Base-by-base conservation (phyloP, 164 flowering plant species). In the Vitis riparia region DNA sequence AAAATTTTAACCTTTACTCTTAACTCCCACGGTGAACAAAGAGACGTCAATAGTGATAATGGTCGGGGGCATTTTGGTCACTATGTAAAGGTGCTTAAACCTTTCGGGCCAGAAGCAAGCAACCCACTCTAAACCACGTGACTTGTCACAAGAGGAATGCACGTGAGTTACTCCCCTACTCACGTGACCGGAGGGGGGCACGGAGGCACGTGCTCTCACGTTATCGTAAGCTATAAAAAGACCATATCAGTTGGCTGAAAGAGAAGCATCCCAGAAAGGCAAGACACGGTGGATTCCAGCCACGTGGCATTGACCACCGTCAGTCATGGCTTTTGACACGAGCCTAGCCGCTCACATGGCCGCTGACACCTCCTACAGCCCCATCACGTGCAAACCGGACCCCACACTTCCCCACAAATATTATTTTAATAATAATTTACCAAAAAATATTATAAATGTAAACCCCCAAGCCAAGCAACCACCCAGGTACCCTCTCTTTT, bases 291-390 rank as follows among this genome's bases (percentile, higher is more conserved):
- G 3, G 73, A 29, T 62, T 14, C 48, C 5, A 16, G 78, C 77
- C 87, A 83, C 79, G 84, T 78, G 83, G 65, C 82, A 81, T 76
- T 78, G 79, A 77, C 82, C 85, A 83, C 90, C 83, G 88, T 68
- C 73, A 51, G 71, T 68, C 68, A 47, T 70, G 84, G 87, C 84
- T 87, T 84, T 84, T 73, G 78, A 84, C 88, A 85, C 81, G 88
- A 82, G 86, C 80, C 64, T 73, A 78, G 70, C 81, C 44, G 60
- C 80, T 80, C 91, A 88, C 87, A 86, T 88, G 87, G 67, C 29
- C 60, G 77, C 91, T 88, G 89, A 88, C 91, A 83, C 79, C 23
- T 4, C 67, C 63, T 59, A 71, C 81, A 72, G 49, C 84, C 65
- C 82, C 23, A 73, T 85, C 89, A 88, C 88, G 87, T 83, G 88